A percentile compares a stretch with the other conserved stretches of the same genome.
phyloP scores from a whole-genome alignment of 2,329 filamentous ascomycete genomes.

The Plenodomus lindquistii region DNA sequence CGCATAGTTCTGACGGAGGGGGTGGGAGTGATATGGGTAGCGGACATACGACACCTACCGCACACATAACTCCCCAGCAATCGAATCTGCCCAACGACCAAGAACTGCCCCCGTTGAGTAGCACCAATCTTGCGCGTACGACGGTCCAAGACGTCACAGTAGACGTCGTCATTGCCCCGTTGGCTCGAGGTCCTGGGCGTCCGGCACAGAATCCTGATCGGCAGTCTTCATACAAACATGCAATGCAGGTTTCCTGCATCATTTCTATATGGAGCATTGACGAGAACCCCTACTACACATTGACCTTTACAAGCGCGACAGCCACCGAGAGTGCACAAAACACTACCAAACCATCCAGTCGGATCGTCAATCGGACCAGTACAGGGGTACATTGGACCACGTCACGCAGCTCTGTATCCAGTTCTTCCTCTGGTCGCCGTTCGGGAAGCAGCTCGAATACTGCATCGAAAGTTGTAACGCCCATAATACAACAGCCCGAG shows the following conservation, averaged over 20 bases:
- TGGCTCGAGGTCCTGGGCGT: conserved; percentile 13
- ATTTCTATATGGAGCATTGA: conserved; percentile 75
- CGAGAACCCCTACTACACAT: conserved; percentile 69
- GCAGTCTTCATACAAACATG: conserved; percentile 22
- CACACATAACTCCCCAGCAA: conserved; percentile 10
- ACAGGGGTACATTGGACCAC: conserved; percentile 36
- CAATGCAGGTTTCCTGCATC: conserved; percentile 72
- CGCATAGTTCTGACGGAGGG: conserved; percentile 12
- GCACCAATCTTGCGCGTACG: conserved; percentile 43
- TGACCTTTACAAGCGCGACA: conserved; percentile 70
- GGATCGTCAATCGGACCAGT: conserved; percentile 50
- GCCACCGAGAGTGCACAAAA: conserved; percentile 14
- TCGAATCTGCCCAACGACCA: conserved; percentile 6
- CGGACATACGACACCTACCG: conserved; percentile 37
- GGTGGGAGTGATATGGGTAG: conserved; percentile 20
- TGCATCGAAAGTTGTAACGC: conserved; percentile 53
- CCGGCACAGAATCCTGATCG: conserved; percentile 15
- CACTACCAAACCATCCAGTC: conserved; percentile 33
- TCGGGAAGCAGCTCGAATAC: conserved; percentile 37
- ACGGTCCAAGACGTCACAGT: conserved; percentile 64
- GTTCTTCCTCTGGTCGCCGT: conserved; percentile 44
- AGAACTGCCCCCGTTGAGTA: conserved; percentile 34
- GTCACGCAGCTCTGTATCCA: conserved; percentile 43
- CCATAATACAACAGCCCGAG: conserved; percentile 60
- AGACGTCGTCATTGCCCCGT: conserved; percentile 67